A percentile compares a stretch with the other conserved stretches of the same genome.
These are phyloP conservation scores for Handroanthus guayacan DNA, from an alignment of 257 asterid genomes.

Conservation along the genomic window DNA sequence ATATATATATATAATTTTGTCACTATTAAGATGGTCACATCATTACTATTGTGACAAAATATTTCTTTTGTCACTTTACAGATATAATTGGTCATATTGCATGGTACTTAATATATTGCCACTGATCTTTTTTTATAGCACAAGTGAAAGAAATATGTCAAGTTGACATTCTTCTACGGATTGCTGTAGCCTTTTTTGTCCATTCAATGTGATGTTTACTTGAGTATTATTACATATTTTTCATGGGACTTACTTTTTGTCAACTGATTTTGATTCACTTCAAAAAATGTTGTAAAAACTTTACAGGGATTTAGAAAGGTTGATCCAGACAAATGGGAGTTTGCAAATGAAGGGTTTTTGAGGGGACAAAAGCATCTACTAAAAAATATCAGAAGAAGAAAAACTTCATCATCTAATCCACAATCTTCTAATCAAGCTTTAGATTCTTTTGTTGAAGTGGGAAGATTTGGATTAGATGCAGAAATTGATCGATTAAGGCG, in stretches of 20 bases:
- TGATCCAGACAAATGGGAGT: slow-evolving; percentile 57
- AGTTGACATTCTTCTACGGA: slow-evolving; percentile 23
- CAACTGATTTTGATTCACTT: too few relatives aligned
- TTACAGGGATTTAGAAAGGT: slow-evolving; percentile 51
- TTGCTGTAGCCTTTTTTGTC: slow-evolving; percentile 10
- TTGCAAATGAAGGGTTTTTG: slow-evolving; percentile 53
- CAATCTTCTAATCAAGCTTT: slow-evolving; percentile 39
- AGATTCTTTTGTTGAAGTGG: slow-evolving; percentile 57
- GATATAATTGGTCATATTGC: too few relatives aligned
- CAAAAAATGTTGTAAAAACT: too few relatives aligned
- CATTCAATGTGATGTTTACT: background rate
- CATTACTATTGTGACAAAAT: too few relatives aligned
- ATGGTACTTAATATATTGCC: too few relatives aligned
- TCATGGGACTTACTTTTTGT: too few relatives aligned
- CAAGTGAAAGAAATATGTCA: background rate
- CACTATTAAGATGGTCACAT: too few relatives aligned
- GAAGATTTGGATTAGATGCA: slow-evolving; percentile 53
- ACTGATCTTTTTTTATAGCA: background rate
- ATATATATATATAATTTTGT: too few relatives aligned
- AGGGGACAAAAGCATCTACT: slow-evolving; percentile 51
- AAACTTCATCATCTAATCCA: slow-evolving; percentile 34
- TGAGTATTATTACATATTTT: background rate
- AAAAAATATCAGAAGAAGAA: slow-evolving; percentile 47
- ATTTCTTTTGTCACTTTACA: too few relatives aligned
- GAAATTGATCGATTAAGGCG: slow-evolving; percentile 57